Evolutionary conservation across 2,329 filamentous ascomycete species (phyloP).

Genomic region (Rhynchosporium secalis): DNA sequence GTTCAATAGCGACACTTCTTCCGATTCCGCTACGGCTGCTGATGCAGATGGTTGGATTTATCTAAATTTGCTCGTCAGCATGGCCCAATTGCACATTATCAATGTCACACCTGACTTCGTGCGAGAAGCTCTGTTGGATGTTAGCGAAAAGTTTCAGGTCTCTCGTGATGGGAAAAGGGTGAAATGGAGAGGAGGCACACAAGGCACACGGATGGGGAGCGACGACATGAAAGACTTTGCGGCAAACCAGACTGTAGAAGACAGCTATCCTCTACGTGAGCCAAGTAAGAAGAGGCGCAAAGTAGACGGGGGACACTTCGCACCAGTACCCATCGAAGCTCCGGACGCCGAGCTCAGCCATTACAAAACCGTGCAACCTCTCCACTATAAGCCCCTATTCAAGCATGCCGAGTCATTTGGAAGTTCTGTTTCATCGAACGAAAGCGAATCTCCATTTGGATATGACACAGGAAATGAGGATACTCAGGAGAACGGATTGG

Average conservation of each 20-base stretch:
- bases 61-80: constrained; percentile 74
- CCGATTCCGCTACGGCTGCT: constrained; percentile 57
- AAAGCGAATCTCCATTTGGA: constrained; percentile 44
- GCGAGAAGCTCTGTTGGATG: constrained; percentile 66
- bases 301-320: constrained; percentile 25
- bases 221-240: constrained; percentile 57
- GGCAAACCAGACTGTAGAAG: constrained; percentile 43
- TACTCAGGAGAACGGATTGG: not conserved
- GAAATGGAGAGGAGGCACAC: constrained; percentile 71
- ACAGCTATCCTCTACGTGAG: constrained; percentile 31
- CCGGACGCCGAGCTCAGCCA: not conserved
- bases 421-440: constrained; percentile 48
- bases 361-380: constrained; percentile 46
- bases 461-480: constrained; percentile 2
- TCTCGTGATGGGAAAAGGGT: constrained; percentile 77
- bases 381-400: constrained; percentile 67
- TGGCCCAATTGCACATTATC: constrained; percentile 83
- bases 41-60: constrained; percentile 79
- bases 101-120: constrained; percentile 80
- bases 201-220: constrained; percentile 65
- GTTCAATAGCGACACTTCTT: constrained; percentile 46
- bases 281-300: constrained; percentile 33
- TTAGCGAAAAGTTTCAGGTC: constrained; percentile 74
- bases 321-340: constrained; percentile 15
- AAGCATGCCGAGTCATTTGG: constrained; percentile 51